Base-by-base conservation (phyloP, 257 asterid species). In the Nyctanthes arbortristis region DNA sequence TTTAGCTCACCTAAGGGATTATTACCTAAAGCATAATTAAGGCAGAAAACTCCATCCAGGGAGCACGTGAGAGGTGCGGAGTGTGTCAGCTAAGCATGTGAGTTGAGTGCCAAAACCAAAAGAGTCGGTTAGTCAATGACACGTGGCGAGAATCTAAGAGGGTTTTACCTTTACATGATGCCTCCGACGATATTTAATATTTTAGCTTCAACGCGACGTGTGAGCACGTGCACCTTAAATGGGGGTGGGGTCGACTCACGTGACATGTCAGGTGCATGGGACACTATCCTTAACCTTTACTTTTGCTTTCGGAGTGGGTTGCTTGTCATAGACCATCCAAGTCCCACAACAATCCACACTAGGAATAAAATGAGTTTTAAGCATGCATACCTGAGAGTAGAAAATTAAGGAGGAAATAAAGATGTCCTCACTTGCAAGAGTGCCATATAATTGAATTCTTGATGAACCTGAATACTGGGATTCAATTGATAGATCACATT, bases 61-160 rank as follows among this genome's bases (percentile, higher is more conserved):
- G 12, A 13, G 77, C 81, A 79, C 80, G 78, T 79, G 80, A 79
- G 56, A 57, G 61, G 73, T 59, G 66, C 66, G 33, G 55, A 62
- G 63, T 56, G 68, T 74, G 83, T 79, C 83, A 79, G 77, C 67
- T n/a, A 11, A 79, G 39, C 80, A 79, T 63, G 83, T 75, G 83
- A 67, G 71, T 33, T 75, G 83, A 67, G 71, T 33, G 34, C 63
- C 73, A 65, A 73, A 69, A 76, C 77, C 68, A 62, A 70, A 70
- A 70, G 72, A 16, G 66, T 16, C 64, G 77, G 69, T 75, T n/a
- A 73, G 75, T 77, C 81, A 75, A 78, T 63, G 84, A 67, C 78
- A 83, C 82, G 81, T 75, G 88, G 75, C 70, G n/a, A 35, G 36
- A 65, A 62, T 74, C 65, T 45, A 2, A 40, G n/a, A 31, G 63